Evolutionary conservation across 1,284 basidiomycete genomes (phyloP).

Genomic region (Ganoderma sp.): DNA sequence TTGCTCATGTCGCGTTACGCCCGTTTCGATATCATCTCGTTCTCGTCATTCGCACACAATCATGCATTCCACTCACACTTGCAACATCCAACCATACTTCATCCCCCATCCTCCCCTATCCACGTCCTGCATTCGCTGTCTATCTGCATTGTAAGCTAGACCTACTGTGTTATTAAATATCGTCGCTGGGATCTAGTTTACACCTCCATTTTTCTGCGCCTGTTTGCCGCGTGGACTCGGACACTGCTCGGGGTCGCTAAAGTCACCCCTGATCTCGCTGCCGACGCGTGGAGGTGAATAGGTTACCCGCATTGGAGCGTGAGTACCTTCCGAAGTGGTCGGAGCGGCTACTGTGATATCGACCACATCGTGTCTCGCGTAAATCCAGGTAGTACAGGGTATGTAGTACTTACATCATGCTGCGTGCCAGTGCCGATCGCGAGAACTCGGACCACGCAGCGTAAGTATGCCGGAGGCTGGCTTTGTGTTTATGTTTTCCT

Average conservation of each 20-base stretch:
- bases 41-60: constrained; percentile 9
- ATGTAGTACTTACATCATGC: background rate
- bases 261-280: background rate
- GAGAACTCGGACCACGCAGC: no score
- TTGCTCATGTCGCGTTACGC: constrained; percentile 35
- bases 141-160: constrained; percentile 52
- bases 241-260: background rate
- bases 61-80: constrained; percentile 18
- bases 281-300: background rate
- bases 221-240: background rate
- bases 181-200: constrained; percentile 26
- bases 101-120: background rate
- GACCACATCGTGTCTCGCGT: background rate
- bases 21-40: constrained; percentile 37
- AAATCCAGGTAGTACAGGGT: no score
- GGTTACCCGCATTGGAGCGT: background rate
- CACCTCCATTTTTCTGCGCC: background rate
- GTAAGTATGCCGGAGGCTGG: no score
- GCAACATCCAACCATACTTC: constrained; percentile 22
- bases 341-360: background rate
- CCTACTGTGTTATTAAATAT: constrained; percentile 39
- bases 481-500: background rate
- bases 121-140: constrained; percentile 31
- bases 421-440: no score
- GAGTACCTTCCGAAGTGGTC: background rate